Conservation (phyloP, 306 rosid species). For the Pueraria montana region DNA sequence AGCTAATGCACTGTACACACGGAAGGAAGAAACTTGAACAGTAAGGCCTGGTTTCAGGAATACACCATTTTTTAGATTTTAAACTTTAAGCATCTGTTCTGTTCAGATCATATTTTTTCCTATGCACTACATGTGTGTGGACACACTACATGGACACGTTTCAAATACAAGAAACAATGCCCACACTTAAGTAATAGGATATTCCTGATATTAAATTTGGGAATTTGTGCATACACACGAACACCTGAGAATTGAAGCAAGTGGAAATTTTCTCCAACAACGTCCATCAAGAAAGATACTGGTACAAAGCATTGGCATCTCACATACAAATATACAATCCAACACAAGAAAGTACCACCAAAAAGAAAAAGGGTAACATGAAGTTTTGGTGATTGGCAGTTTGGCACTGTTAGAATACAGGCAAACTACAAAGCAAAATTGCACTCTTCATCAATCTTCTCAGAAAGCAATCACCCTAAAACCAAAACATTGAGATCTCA, state of each 20-base stretch:
- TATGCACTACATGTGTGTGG: too few species aligned
- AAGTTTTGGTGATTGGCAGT: background rate
- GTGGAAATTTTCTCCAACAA: background rate
- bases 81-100: too few species aligned
- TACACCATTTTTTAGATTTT: too few species aligned
- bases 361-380: background rate
- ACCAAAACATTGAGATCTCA: slow-evolving; percentile 19
- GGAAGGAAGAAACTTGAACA: slow-evolving; percentile 3
- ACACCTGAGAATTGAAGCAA: slow-evolving; percentile 31
- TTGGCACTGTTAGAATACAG: background rate
- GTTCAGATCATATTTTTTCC: too few species aligned
- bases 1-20: slow-evolving; percentile 11
- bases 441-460: slow-evolving; percentile 2
- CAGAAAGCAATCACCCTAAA: background rate
- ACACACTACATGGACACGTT: background rate
- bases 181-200: slow-evolving; percentile 14
- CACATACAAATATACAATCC: background rate
- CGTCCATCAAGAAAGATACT: slow-evolving; percentile 8
- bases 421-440: background rate
- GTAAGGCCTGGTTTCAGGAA: background rate
- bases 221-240: background rate
- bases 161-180: slow-evolving; percentile 34
- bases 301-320: slow-evolving; percentile 23
- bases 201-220: slow-evolving; percentile 13
- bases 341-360: background rate